A percentile compares a stretch with the other conserved stretches of the same genome.
Evolutionary conservation across 2,329 filamentous ascomycete genomes (phyloP).

Genomic region (Lachnellula occidentalis): DNA sequence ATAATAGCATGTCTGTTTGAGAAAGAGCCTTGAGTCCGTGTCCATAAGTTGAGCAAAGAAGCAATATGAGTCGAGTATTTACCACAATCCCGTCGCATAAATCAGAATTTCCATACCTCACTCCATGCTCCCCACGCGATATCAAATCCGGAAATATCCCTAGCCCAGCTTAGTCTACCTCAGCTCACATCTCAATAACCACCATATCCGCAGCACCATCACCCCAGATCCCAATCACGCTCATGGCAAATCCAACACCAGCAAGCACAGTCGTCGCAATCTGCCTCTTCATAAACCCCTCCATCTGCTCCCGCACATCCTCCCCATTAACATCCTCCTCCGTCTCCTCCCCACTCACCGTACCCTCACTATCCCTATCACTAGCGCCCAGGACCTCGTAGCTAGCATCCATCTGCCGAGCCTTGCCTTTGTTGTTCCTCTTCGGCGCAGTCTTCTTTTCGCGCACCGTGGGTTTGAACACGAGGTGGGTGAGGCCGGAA

Average conservation of each 20-base stretch:
- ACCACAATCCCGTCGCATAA: no score
- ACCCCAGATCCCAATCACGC: slow-evolving; percentile 61
- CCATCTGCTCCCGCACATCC: slow-evolving; percentile 52
- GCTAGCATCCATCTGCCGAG: slow-evolving; percentile 56
- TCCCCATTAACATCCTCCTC: slow-evolving; percentile 52
- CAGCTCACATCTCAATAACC: slow-evolving; percentile 25
- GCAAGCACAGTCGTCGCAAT: slow-evolving; percentile 48
- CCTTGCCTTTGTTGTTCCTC: slow-evolving; percentile 21
- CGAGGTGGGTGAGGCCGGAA: slow-evolving; percentile 38
- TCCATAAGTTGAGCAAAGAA: no score
- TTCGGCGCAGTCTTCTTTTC: slow-evolving; percentile 13
- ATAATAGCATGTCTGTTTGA: no score
- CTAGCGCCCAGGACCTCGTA: slow-evolving; percentile 57
- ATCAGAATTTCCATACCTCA: no score
- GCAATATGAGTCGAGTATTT: no score
- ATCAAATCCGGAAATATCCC: not conserved
- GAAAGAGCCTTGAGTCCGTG: no score
- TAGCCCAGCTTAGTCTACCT: not conserved
- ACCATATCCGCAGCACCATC: slow-evolving; percentile 43
- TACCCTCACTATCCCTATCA: slow-evolving; percentile 40
- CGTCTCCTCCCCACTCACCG: slow-evolving; percentile 42
- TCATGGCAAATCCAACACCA: slow-evolving; percentile 53
- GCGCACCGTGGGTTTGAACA: slow-evolving; percentile 15
- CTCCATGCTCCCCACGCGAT: no score
- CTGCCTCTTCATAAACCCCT: slow-evolving; percentile 50